Evolutionary conservation across 2,329 filamentous ascomycete genomes (phyloP), one percentile per base, ranked within the genome.

Genomic region (Graphilbum fragrans): DNA sequence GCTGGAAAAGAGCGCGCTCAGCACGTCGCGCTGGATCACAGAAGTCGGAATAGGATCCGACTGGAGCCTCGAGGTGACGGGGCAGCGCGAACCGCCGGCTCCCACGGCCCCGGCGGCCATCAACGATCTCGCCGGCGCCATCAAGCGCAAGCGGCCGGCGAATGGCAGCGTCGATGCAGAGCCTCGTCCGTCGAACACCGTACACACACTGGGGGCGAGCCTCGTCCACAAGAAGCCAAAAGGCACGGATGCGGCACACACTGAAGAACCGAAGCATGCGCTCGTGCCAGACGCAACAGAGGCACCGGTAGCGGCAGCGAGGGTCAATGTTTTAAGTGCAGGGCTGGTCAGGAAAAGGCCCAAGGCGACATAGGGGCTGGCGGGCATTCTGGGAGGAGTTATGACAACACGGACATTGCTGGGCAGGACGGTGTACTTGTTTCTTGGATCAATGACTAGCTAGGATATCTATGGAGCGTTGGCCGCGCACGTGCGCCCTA

Each of bases 11-110:
- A 78, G 81, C 0, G 64, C 62, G 2, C 65, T 67, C 25, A 86
- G 82, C 52, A 85, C 83, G 3, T 63, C 59, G 39, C 74, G 81
- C 41, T 92, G 84, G 83, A 67, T 78, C 35, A 69, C 69, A 14
- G 82, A 90, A 52, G 75, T 81, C 1, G 72, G 70, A 16, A 62
- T 67, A 43, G 69, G 70, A 0, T 58, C 63, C 1, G 51, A 56
- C 18, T 80, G 74, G 75, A 71, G 72, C 0, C 53, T 67, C 9
- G 58, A 61, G 29, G 29, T 31, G 6, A 16, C 12, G 11, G 57
- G 58, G 25, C 56, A 57, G 25, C 40, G 53, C 11, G 47, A 54
- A 43, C 45, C 6, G 38, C 36, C 45, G 0, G 33, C 47, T 1
- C 42, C 45, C 3, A 39, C 41, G n/a, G n/a, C 35, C 6, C 23